phyloP scores from a whole-genome alignment of 345 rosid species.

The Mercurialis annua region DNA sequence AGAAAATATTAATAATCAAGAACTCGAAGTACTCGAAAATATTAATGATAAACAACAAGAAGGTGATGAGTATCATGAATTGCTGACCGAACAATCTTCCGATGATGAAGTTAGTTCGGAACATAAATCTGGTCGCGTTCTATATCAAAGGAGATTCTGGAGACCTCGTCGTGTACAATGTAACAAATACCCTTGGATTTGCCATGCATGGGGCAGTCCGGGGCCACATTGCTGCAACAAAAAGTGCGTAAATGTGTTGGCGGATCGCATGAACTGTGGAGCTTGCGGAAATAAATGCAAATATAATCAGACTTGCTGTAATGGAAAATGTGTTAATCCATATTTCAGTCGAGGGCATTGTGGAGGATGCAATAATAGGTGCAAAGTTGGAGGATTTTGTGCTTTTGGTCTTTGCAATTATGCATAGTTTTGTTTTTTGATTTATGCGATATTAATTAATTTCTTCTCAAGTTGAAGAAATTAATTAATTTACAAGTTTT shows the following conservation, averaged over 20 bases:
- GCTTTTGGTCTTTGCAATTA: slow-evolving; percentile 41
- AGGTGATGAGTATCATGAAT: too few species aligned
- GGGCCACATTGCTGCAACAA: slow-evolving; percentile 36
- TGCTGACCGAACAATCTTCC: not conserved
- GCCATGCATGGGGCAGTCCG: slow-evolving; percentile 31
- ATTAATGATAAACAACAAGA: too few species aligned
- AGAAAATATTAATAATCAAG: too few species aligned
- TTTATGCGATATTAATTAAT: too few species aligned
- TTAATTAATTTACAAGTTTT: too few species aligned
- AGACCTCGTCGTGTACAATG: slow-evolving; percentile 1
- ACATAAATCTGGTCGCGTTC: not conserved
- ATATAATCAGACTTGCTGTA: too few species aligned
- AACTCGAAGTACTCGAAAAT: not conserved
- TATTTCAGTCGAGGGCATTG: slow-evolving; percentile 27
- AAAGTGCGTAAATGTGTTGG: slow-evolving; percentile 26
- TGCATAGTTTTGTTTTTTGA: too few species aligned
- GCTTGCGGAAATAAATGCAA: too few species aligned
- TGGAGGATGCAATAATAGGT: slow-evolving; percentile 31
- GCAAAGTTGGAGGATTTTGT: slow-evolving; percentile 30
- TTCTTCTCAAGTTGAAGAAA: too few species aligned
- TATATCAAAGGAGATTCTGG: slow-evolving; percentile 4
- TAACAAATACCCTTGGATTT: slow-evolving; percentile 18
- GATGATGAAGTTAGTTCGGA: not conserved
- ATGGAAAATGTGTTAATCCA: slow-evolving; percentile 40
- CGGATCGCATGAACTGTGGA: slow-evolving; percentile 37